phyloP scores from a whole-genome alignment of 1,139 yeast genomes.

The Suhomyces chickasaworum region DNA sequence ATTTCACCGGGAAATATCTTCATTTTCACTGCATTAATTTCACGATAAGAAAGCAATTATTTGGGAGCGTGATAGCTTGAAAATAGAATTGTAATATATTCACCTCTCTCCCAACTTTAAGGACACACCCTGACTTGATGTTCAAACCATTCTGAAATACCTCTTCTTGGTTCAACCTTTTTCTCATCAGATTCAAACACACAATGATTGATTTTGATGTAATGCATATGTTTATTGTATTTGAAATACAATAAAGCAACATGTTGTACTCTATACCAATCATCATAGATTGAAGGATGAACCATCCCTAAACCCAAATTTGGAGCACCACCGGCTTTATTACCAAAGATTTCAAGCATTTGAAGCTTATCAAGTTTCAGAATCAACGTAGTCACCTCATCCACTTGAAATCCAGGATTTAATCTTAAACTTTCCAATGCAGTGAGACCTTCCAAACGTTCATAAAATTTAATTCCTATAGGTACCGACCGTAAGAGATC shows the following conservation, averaged over 20 bases:
- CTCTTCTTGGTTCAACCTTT: not conserved
- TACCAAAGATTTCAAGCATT: constrained; percentile 51
- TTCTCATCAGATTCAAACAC: constrained; percentile 36
- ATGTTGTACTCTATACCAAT: constrained; percentile 60
- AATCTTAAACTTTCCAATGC: constrained; percentile 40
- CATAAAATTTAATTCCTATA: constrained; percentile 13
- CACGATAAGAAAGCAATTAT: no score
- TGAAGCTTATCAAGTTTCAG: constrained; percentile 30
- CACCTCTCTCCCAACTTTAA: not conserved
- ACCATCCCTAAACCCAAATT: constrained; percentile 57
- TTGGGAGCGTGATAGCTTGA: no score
- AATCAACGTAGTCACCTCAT: constrained; percentile 30
- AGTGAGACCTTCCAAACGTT: constrained; percentile 16
- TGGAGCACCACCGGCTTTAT: constrained; percentile 55
- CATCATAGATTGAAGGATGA: constrained; percentile 57
- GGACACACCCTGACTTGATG: constrained; percentile 3
- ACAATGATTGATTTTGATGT: constrained; percentile 46
- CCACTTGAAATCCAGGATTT: constrained; percentile 35
- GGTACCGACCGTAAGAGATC: constrained; percentile 15
- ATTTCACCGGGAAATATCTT: no score
- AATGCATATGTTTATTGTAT: constrained; percentile 32
- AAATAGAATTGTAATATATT: no score
- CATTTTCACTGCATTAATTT: no score
- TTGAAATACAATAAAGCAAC: constrained; percentile 43
- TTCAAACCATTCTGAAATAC: constrained; percentile 47